Percentiles rank a stretch among this genome's conserved stretches.
phyloP scores from a whole-genome alignment of 2,329 filamentous ascomycete genomes.

The Bipolaris zeicola region DNA sequence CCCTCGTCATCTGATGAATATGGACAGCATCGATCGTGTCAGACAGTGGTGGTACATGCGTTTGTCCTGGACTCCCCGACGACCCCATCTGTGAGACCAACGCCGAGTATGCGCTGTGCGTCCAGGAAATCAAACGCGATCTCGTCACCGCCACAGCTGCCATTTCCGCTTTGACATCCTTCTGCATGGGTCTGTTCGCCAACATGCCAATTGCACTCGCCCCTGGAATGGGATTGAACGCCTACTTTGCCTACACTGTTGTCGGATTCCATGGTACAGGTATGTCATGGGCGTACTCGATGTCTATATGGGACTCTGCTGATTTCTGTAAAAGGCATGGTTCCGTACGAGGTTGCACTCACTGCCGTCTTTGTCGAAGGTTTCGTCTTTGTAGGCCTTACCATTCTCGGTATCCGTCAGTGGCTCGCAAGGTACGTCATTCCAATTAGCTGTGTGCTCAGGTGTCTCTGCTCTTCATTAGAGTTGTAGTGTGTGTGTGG shows the following conservation, averaged over 20 bases:
- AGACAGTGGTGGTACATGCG: constrained; percentile 75
- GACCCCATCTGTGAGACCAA: constrained; percentile 61
- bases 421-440: constrained; percentile 59
- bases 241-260: constrained; percentile 83
- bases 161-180: constrained; percentile 77
- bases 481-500: constrained; percentile 37
- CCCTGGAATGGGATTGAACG: constrained; percentile 82
- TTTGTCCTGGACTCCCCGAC: constrained; percentile 60
- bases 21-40: constrained; percentile 65
- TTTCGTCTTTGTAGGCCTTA: constrained; percentile 80
- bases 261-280: constrained; percentile 79
- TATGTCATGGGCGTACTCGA: constrained; percentile 21
- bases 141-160: constrained; percentile 84
- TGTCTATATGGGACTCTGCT: constrained; percentile 16
- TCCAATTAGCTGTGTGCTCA: not conserved
- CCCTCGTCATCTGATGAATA: constrained; percentile 14
- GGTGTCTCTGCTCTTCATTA: not conserved
- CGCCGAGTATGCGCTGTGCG: constrained; percentile 67
- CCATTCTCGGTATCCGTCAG: constrained; percentile 72
- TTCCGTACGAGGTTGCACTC: constrained; percentile 76
- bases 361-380: constrained; percentile 90
- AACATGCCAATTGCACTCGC: constrained; percentile 79
- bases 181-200: constrained; percentile 81
- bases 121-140: constrained; percentile 70
- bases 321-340: constrained; percentile 49